A percentile compares a stretch with the other conserved stretches of the same genome.
phyloP scores from a whole-genome alignment of 2,329 filamentous ascomycete species.

The Metarhizium album region DNA sequence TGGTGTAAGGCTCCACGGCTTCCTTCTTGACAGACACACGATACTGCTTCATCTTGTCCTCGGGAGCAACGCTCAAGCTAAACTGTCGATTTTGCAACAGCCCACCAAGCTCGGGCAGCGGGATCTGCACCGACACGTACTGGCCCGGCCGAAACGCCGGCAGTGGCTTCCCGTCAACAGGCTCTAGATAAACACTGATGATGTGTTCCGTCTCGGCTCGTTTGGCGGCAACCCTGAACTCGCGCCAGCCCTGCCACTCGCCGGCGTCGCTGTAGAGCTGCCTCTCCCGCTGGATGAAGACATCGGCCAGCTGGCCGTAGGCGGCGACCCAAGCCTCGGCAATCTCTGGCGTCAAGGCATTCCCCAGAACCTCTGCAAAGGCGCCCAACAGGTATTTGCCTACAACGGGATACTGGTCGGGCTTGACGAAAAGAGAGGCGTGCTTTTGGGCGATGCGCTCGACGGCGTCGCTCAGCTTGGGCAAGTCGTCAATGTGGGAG shows the following conservation, averaged over 20 bases:
- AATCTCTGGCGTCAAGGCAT: constrained; percentile 54
- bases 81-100: constrained; percentile 65
- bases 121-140: constrained; percentile 57
- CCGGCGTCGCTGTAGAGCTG: constrained; percentile 44
- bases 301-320: constrained; percentile 58
- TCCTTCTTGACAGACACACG: constrained; percentile 68
- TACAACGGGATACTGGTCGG: constrained; percentile 62
- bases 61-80: constrained; percentile 52
- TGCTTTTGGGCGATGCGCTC: constrained; percentile 72
- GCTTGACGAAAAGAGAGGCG: constrained; percentile 55
- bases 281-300: constrained; percentile 57
- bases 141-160: constrained; percentile 59
- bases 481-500: constrained; percentile 58
- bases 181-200: constrained; percentile 60
- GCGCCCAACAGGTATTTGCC: constrained; percentile 57
- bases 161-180: constrained; percentile 43
- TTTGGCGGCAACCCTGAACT: constrained; percentile 48
- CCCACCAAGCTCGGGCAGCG: constrained; percentile 46
- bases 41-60: constrained; percentile 44
- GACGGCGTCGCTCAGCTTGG: constrained; percentile 41
- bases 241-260: constrained; percentile 37
- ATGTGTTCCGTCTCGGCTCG: constrained; percentile 49
- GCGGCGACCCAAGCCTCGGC: constrained; percentile 61
- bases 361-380: constrained; percentile 56
- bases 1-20: constrained; percentile 11